Evolutionary conservation across 495 filamentous ascomycete genomes (phyloP).

Genomic region (Trichocladium uniseriatum): DNA sequence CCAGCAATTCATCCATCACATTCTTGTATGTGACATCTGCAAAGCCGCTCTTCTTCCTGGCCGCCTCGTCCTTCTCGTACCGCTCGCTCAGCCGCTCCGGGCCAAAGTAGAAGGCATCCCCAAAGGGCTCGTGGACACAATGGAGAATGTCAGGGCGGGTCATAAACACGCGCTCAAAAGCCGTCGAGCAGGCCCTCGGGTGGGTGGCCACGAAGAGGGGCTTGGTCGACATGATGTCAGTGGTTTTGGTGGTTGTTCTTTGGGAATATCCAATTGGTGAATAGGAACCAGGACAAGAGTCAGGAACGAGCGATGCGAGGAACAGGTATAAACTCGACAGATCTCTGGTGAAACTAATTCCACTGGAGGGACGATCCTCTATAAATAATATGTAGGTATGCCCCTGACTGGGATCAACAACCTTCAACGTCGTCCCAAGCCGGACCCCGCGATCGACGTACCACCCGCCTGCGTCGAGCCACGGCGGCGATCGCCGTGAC

Average conservation of each 20-base stretch:
- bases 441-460: too few relatives aligned
- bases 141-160: constrained; percentile 67
- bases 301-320: too few relatives aligned
- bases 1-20: constrained; percentile 62
- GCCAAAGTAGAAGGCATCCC: constrained; percentile 92
- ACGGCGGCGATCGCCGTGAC: too few relatives aligned
- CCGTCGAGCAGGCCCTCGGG: constrained; percentile 87
- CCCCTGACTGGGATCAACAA: too few relatives aligned
- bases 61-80: constrained; percentile 63
- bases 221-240: constrained; percentile 54
- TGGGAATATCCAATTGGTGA: too few relatives aligned
- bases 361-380: too few relatives aligned
- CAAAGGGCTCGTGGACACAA: constrained; percentile 91
- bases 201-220: constrained; percentile 91
- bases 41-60: constrained; percentile 65
- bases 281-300: too few relatives aligned
- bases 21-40: constrained; percentile 63
- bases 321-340: too few relatives aligned
- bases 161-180: constrained; percentile 98
- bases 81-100: constrained; percentile 73
- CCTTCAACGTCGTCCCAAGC: too few relatives aligned
- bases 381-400: too few relatives aligned
- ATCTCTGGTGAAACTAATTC: too few relatives aligned
- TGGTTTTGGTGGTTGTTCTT: background rate
- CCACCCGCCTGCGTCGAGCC: too few relatives aligned